Evolutionary conservation across 805 yeast species (phyloP).

Genomic region (Kluyveromyces aestuarii): DNA sequence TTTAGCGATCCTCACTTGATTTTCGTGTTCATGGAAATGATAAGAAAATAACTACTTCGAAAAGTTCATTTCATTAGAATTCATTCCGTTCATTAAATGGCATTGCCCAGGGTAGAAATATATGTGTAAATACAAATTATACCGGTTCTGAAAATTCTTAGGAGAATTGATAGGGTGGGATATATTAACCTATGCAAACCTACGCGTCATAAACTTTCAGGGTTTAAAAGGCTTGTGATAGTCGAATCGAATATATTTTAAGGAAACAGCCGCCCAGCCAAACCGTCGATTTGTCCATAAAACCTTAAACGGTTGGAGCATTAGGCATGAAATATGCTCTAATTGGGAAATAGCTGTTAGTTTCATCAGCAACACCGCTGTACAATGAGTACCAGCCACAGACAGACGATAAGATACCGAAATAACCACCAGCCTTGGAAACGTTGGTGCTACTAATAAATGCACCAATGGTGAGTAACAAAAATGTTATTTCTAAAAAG

Average conservation of each 20-base stretch:
- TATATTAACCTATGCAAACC: too few species aligned
- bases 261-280: too few species aligned
- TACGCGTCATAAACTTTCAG: too few species aligned
- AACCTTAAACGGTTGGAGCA: constrained; percentile 26
- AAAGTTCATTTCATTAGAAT: too few species aligned
- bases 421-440: constrained; percentile 51
- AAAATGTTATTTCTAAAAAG: constrained; percentile 45
- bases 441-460: constrained; percentile 38
- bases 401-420: constrained; percentile 48
- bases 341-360: constrained; percentile 49
- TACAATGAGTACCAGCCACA: constrained; percentile 56
- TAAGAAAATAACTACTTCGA: too few species aligned
- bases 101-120: background rate
- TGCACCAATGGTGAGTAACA: constrained; percentile 41
- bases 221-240: too few species aligned
- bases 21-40: too few species aligned
- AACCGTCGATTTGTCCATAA: background rate
- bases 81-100: background rate
- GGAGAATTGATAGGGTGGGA: background rate
- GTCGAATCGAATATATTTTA: too few species aligned
- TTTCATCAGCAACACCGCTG: constrained; percentile 49
- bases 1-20: too few species aligned
- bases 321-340: constrained; percentile 47
- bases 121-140: background rate
- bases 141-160: too few species aligned